These are phyloP conservation scores for Salvia miltiorrhiza DNA, from an alignment of 257 asterid species.

Conservation along the genomic window DNA sequence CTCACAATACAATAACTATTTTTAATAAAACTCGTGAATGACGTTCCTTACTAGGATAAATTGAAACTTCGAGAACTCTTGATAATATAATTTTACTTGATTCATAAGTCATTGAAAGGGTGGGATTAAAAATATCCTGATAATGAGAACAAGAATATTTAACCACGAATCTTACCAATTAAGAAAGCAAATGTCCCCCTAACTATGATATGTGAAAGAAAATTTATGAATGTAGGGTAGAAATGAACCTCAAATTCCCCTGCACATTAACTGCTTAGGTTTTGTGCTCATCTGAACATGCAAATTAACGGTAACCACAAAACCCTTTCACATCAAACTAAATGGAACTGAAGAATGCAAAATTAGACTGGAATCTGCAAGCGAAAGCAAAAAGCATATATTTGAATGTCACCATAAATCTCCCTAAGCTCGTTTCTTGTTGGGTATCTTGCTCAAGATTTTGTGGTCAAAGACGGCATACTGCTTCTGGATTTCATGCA, in stretches of 20 bases:
- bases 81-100: too few relatives aligned
- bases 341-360: background rate
- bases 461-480: constrained; percentile 66
- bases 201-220: too few relatives aligned
- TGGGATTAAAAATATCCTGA: too few relatives aligned
- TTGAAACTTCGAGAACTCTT: too few relatives aligned
- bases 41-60: too few relatives aligned
- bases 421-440: constrained; percentile 54
- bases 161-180: too few relatives aligned
- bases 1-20: too few relatives aligned
- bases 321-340: background rate
- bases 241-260: background rate
- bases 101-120: too few relatives aligned
- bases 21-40: too few relatives aligned
- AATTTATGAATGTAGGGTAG: background rate
- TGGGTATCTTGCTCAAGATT: constrained; percentile 73
- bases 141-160: too few relatives aligned
- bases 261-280: too few relatives aligned
- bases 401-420: background rate
- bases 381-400: background rate
- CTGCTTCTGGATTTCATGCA: constrained; percentile 61
- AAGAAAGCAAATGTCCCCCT: too few relatives aligned
- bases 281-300: background rate
- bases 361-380: background rate
- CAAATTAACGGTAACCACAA: background rate